Conservation (phyloP, 2,329 filamentous ascomycete species). For the Nothophaeocryptopus gaeumannii region DNA sequence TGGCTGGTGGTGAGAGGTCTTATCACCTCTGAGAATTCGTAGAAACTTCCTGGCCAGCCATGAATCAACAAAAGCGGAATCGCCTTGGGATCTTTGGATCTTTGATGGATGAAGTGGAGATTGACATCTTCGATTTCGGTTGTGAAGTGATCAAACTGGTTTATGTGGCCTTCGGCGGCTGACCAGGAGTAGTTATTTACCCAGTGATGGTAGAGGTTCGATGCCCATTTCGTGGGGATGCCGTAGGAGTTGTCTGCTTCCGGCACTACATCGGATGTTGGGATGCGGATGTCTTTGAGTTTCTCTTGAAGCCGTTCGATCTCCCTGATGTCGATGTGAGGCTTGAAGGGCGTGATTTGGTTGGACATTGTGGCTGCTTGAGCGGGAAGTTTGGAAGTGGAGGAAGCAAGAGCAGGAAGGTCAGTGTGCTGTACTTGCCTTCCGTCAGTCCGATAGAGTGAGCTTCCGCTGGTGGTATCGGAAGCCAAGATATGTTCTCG, state of each 20-base stretch:
- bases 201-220: slow-evolving; percentile 37
- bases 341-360: slow-evolving; percentile 34
- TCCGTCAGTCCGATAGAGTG: too few species aligned
- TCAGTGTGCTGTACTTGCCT: too few species aligned
- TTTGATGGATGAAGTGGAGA: slow-evolving; percentile 43
- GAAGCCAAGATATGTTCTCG: too few species aligned
- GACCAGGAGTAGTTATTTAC: slow-evolving; percentile 36
- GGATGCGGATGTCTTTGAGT: slow-evolving; percentile 36
- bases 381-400: neutral
- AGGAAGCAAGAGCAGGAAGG: too few species aligned
- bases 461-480: too few species aligned
- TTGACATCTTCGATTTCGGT: slow-evolving; percentile 37
- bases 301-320: slow-evolving; percentile 38
- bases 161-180: slow-evolving; percentile 34
- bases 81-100: slow-evolving; percentile 33
- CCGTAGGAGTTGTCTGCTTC: slow-evolving; percentile 38
- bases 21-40: slow-evolving; percentile 44
- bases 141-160: slow-evolving; percentile 34
- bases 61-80: slow-evolving; percentile 45
- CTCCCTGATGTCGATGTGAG: slow-evolving; percentile 36
- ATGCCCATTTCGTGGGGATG: slow-evolving; percentile 34
- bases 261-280: slow-evolving; percentile 36
- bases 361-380: neutral
- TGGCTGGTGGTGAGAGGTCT: slow-evolving; percentile 31
- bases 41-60: slow-evolving; percentile 48